These are phyloP conservation scores for Psilocybe tampanensis DNA, from an alignment of 768 basidiomycete genomes.

Conservation along the genomic window DNA sequence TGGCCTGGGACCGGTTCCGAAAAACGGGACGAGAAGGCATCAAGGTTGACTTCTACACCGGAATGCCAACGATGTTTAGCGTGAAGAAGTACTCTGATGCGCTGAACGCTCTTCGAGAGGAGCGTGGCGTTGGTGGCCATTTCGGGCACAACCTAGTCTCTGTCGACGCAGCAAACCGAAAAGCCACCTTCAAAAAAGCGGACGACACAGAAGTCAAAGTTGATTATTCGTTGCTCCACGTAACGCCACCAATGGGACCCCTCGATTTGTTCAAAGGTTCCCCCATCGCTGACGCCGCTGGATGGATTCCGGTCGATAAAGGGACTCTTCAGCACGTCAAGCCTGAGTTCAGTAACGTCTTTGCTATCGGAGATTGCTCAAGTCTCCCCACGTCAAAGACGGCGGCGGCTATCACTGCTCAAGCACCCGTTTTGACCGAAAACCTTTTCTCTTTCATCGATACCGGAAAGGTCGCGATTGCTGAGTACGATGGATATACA, in stretches of 20 bases:
- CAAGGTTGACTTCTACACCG: conserved; percentile 80
- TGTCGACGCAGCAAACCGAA: conserved; percentile 68
- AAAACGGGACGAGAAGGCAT: conserved; percentile 60
- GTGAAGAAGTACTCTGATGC: conserved; percentile 96
- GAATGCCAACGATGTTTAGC: conserved; percentile 94
- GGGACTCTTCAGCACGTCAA: conserved; percentile 84
- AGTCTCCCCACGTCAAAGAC: conserved; percentile 96
- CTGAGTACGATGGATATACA: conserved; percentile 86
- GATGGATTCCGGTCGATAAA: conserved; percentile 89
- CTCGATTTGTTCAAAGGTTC: conserved; percentile 77
- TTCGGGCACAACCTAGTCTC: conserved; percentile 85
- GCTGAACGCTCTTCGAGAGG: conserved; percentile 71
- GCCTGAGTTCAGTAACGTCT: conserved; percentile 79
- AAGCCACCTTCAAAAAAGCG: conserved; percentile 80
- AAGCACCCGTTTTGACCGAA: conserved; percentile 89
- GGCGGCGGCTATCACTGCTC: conserved; percentile 88
- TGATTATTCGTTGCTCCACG: conserved; percentile 85
- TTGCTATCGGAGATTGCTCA: conserved; percentile 90
- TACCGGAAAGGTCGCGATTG: conserved; percentile 67
- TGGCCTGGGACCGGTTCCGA: conserved; percentile 86
- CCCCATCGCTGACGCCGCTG: conserved; percentile 75
- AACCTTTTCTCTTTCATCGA: conserved; percentile 80
- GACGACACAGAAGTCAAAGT: conserved; percentile 67
- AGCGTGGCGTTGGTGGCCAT: conserved; percentile 78
- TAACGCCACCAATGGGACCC: conserved; percentile 91